phyloP scores from a whole-genome alignment of 176 grass and related monocot genomes.

The Stipa capillata region DNA sequence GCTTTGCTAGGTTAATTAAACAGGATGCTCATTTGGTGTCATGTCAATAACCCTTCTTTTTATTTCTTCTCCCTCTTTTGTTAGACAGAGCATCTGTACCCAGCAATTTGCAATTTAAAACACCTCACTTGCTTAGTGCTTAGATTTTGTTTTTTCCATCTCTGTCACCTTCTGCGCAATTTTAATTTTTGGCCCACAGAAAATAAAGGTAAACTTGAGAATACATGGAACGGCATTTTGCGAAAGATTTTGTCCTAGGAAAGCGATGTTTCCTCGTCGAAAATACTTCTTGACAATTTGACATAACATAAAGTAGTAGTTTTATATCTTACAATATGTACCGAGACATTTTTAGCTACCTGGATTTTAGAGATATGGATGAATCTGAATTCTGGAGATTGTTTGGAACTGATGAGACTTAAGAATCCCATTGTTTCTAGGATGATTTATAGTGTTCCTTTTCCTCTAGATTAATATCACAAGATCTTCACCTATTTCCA shows the following conservation, averaged over 20 bases:
- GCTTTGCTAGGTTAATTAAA: slow-evolving; percentile 47
- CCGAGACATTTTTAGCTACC: not conserved
- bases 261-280: slow-evolving; percentile 35
- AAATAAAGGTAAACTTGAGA: not conserved
- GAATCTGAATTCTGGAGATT: not conserved
- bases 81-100: slow-evolving; percentile 32
- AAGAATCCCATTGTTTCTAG: not conserved
- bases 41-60: slow-evolving; percentile 29
- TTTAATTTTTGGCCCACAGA: not conserved
- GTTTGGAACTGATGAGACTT: not conserved
- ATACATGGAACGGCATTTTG: not conserved
- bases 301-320: not conserved
- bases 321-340: not conserved
- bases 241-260: too few species aligned
- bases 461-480: not conserved
- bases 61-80: slow-evolving; percentile 13
- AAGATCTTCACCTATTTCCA: not conserved
- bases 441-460: not conserved
- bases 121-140: slow-evolving; percentile 16
- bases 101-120: slow-evolving; percentile 42
- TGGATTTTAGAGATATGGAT: not conserved
- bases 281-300: slow-evolving; percentile 30
- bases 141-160: slow-evolving; percentile 15
- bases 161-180: not conserved
- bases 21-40: slow-evolving; percentile 39